A percentile compares a stretch with the other conserved stretches of the same genome.
Evolutionary conservation across 2,329 filamentous ascomycete species (phyloP).

Genomic region (Aspergillus caelatus): DNA sequence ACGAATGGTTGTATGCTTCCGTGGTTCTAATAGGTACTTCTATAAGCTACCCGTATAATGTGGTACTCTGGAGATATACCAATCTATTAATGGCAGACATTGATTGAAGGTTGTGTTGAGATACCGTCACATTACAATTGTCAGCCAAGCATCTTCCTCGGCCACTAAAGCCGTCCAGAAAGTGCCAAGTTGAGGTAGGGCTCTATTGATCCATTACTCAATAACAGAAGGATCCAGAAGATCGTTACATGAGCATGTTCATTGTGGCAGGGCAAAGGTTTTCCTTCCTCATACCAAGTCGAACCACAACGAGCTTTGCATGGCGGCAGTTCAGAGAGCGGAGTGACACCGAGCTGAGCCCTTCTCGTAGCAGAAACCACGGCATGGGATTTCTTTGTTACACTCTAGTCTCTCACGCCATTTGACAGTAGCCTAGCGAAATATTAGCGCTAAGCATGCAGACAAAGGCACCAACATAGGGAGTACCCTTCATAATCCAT

Average conservation of each 20-base stretch:
- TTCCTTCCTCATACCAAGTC: not conserved
- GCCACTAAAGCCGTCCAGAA: not conserved
- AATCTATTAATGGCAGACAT: not conserved
- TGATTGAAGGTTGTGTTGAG: not conserved
- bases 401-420: no score
- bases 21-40: not conserved
- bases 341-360: not conserved
- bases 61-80: not conserved
- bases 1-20: accelerated
- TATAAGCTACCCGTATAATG: not conserved
- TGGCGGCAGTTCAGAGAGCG: not conserved
- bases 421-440: not conserved
- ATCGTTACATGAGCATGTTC: not conserved
- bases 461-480: not conserved
- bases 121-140: no score
- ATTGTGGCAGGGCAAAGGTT: not conserved
- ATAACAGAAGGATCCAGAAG: no score
- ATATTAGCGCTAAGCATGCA: not conserved
- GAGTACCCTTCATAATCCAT: not conserved
- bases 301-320: not conserved
- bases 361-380: not conserved
- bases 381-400: not conserved
- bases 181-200: not conserved
- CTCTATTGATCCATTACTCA: not conserved
- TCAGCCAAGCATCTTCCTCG: no score